Percentiles rank a stretch among this genome's conserved stretches.
Conservation (phyloP, 805 yeast genomes). For the Hanseniaspora lindneri region DNA sequence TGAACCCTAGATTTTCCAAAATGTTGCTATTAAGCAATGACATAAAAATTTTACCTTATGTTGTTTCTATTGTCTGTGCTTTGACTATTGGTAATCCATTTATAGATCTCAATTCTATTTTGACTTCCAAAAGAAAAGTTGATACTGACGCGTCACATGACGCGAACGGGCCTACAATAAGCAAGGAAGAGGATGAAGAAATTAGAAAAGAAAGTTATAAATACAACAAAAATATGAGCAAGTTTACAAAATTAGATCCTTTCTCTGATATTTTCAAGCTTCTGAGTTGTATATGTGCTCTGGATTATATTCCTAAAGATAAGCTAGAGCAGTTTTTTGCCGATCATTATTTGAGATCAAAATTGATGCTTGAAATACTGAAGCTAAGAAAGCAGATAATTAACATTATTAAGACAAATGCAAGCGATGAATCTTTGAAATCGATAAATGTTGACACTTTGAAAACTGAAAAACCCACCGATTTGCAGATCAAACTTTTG, state of each 20-base stretch:
- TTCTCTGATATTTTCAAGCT: slow-evolving; percentile 63
- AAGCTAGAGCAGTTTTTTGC: slow-evolving; percentile 40
- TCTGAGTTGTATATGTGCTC: slow-evolving; percentile 76
- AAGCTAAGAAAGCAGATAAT: slow-evolving; percentile 72
- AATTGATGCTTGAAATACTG: slow-evolving; percentile 71
- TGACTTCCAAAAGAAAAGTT: slow-evolving; percentile 31
- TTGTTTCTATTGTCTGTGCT: slow-evolving; percentile 86
- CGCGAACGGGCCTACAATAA: slow-evolving; percentile 26
- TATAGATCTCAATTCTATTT: slow-evolving; percentile 60
- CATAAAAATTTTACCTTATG: slow-evolving; percentile 68
- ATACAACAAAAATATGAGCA: slow-evolving; percentile 46
- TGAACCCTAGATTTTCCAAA: slow-evolving; percentile 86
- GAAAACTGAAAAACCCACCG: slow-evolving; percentile 55
- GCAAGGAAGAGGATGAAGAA: slow-evolving; percentile 28
- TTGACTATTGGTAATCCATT: slow-evolving; percentile 91
- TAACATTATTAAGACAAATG: slow-evolving; percentile 57
- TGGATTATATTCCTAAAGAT: slow-evolving; percentile 53
- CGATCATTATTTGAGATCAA: slow-evolving; percentile 59
- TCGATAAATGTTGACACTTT: slow-evolving; percentile 34
- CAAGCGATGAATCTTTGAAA: slow-evolving; percentile 50
- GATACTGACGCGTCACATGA: slow-evolving; percentile 19
- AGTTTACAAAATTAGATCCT: slow-evolving; percentile 58
- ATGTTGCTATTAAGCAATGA: slow-evolving; percentile 83
- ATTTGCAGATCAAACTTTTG: slow-evolving; percentile 58
- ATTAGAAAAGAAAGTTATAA: slow-evolving; percentile 36